Evolutionary conservation across 2,329 filamentous ascomycete genomes (phyloP).

Genomic region (Sporothrix variecibatus): DNA sequence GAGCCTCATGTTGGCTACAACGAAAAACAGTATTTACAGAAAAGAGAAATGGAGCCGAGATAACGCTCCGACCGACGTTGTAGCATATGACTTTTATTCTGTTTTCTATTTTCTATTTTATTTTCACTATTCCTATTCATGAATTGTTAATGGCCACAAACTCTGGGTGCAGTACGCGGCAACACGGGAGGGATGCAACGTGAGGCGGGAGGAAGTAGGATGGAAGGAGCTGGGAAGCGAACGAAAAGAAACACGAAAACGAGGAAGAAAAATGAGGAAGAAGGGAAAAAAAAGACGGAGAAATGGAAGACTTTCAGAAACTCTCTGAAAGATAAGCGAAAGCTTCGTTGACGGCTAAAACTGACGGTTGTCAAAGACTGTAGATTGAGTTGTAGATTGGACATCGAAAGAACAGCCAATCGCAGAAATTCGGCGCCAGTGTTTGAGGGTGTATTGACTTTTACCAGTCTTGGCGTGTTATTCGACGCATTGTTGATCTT

Average conservation of each 20-base stretch:
- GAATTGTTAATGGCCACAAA: not conserved
- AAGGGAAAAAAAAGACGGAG: not conserved
- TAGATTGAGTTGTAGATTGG: not conserved
- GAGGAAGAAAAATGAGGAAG: not conserved
- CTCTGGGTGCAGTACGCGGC: not conserved
- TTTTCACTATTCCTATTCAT: not conserved
- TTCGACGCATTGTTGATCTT: too few relatives aligned
- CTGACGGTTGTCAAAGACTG: not conserved
- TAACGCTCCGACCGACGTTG: not conserved
- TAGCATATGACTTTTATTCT: not conserved
- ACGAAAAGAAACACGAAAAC: not conserved
- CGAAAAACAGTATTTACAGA: not conserved
- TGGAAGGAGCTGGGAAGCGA: not conserved
- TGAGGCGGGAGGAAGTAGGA: not conserved
- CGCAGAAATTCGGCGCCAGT: not conserved
- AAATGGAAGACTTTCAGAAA: not conserved
- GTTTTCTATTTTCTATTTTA: not conserved
- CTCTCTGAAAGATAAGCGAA: not conserved
- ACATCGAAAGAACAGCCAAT: not conserved
- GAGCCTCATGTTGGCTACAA: not conserved
- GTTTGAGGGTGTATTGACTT: not conserved
- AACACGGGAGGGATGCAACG: constrained; percentile 13
- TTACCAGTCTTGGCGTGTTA: not conserved
- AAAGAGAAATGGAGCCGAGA: not conserved
- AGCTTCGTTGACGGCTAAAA: not conserved